A percentile compares a stretch with the other conserved stretches of the same genome.
phyloP scores from a whole-genome alignment of 768 basidiomycete species.

The Glaciozyma antarctica region DNA sequence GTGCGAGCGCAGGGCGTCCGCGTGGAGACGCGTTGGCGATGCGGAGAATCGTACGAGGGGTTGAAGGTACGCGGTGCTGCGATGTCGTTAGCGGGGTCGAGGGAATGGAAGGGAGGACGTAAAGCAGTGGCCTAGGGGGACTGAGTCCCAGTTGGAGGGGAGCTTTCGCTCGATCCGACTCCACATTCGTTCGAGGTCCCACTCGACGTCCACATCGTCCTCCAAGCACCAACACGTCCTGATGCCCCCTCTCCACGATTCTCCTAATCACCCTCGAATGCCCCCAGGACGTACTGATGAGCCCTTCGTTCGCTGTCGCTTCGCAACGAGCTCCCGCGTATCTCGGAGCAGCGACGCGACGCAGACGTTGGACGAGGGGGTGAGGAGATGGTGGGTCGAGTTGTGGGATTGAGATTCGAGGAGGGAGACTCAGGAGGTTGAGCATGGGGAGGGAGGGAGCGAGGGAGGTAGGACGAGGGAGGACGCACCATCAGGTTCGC shows the following conservation, averaged over 20 bases:
- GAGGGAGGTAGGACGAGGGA: no score
- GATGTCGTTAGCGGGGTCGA: neutral
- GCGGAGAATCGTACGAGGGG: slow-evolving; percentile 31
- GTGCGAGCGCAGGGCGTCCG: slow-evolving; percentile 27
- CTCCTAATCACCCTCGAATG: slow-evolving; percentile 33
- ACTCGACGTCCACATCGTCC: slow-evolving; percentile 36
- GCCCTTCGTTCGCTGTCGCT: slow-evolving; percentile 33
- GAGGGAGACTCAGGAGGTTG: no score
- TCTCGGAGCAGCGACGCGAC: slow-evolving; percentile 5
- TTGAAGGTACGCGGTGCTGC: slow-evolving; percentile 35
- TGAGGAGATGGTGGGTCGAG: no score
- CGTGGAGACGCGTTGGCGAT: slow-evolving; percentile 35
- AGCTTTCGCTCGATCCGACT: slow-evolving; percentile 27
- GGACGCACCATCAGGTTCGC: no score
- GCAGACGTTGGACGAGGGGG: no score
- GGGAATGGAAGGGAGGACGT: no score
- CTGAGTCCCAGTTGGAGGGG: slow-evolving; percentile 31
- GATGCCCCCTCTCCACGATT: slow-evolving; percentile 30
- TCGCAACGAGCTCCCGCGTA: slow-evolving; percentile 22
- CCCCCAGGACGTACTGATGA: slow-evolving; percentile 34
- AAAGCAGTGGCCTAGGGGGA: slow-evolving; percentile 35
- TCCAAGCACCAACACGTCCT: slow-evolving; percentile 32
- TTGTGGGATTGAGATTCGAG: no score
- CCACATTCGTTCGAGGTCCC: slow-evolving; percentile 36
- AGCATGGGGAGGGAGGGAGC: no score